These are phyloP conservation scores for Trametes maxima DNA, from an alignment of 768 basidiomycete genomes.

Conservation along the genomic window DNA sequence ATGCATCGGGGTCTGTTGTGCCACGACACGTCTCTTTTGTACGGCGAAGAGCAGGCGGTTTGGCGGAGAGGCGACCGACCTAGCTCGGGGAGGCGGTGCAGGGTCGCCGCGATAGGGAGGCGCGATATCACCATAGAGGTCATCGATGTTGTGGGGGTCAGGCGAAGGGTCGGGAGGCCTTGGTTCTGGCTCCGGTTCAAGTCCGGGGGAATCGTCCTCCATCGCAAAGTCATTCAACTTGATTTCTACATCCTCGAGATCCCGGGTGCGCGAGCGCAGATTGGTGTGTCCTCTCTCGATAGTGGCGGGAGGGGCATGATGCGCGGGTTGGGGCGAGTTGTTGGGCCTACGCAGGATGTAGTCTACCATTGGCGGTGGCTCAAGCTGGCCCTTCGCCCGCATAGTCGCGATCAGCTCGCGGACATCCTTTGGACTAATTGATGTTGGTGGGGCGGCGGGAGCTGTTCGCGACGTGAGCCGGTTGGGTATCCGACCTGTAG, in stretches of 20 bases:
- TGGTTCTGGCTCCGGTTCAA: neutral
- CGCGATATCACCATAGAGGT: constrained; percentile 18
- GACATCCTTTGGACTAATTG: neutral
- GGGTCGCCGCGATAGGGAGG: neutral
- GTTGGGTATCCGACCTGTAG: neutral
- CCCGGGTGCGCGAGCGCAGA: neutral
- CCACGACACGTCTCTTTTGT: neutral
- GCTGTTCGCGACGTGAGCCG: neutral
- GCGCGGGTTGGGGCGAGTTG: neutral
- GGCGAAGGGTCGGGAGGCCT: too few species aligned
- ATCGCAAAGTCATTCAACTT: neutral
- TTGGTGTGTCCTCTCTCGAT: neutral
- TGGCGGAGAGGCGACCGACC: neutral
- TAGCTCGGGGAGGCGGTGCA: neutral
- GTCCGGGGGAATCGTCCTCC: neutral
- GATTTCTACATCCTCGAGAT: constrained; percentile 1
- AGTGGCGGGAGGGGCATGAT: neutral
- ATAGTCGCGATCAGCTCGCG: constrained; percentile 12
- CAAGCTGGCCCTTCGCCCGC: constrained; percentile 18
- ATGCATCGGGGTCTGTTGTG: neutral
- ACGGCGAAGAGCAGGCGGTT: neutral
- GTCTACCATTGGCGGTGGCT: constrained; percentile 11
- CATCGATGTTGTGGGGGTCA: constrained; percentile 20
- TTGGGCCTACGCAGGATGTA: neutral
- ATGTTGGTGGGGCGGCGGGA: neutral